phyloP scores from a whole-genome alignment of 495 filamentous ascomycete genomes.

The Lasiosphaeris hirsuta region DNA sequence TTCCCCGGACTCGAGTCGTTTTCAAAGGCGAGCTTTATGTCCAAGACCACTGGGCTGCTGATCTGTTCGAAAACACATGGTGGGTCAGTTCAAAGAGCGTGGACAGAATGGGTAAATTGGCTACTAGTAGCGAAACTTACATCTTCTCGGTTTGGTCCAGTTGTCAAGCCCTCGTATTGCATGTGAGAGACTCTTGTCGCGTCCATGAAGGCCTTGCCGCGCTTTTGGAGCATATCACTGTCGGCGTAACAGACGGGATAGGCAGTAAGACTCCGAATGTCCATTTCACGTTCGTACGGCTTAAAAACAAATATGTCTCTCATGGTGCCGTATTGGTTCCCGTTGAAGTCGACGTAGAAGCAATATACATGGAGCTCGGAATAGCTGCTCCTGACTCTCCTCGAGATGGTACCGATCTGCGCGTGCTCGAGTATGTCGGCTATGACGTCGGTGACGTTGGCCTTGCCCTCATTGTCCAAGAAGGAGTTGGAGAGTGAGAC shows the following conservation, averaged over 20 bases:
- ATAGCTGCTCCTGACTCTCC: background rate
- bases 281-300: slow-evolving; percentile 33
- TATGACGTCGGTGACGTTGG: background rate
- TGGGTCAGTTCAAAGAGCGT: background rate
- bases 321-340: slow-evolving; percentile 33
- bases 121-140: no score
- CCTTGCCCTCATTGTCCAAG: background rate
- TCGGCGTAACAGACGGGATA: slow-evolving; percentile 28
- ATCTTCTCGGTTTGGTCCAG: slow-evolving; percentile 31
- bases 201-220: slow-evolving; percentile 32
- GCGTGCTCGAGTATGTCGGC: no score
- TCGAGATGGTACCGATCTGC: background rate
- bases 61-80: slow-evolving; percentile 3
- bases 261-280: slow-evolving; percentile 27
- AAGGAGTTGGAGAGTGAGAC: no score
- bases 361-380: slow-evolving; percentile 13
- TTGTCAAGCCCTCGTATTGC: slow-evolving; percentile 33
- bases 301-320: slow-evolving; percentile 26
- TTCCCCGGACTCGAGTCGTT: background rate
- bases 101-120: no score
- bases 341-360: slow-evolving; percentile 38
- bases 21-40: slow-evolving; percentile 33
- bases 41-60: slow-evolving; percentile 36
- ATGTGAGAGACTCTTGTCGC: slow-evolving; percentile 28
- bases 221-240: slow-evolving; percentile 18